Evolutionary conservation across 2,329 filamentous ascomycete species (phyloP), one percentile per base, ranked within the genome.

Genomic region (Bipolaris gigantea): DNA sequence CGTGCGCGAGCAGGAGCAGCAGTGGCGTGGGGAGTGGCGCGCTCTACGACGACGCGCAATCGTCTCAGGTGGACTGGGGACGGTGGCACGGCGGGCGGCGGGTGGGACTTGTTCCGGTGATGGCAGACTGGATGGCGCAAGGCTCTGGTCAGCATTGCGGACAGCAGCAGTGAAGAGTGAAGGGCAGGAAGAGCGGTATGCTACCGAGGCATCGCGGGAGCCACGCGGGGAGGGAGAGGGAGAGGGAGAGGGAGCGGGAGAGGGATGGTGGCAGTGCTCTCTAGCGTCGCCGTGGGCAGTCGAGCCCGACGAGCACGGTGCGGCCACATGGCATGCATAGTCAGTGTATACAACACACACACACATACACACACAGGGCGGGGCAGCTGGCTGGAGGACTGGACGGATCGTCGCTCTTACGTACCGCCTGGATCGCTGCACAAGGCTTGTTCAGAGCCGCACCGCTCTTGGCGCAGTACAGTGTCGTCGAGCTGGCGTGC

Each of bases 141-240:
- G 50, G 54, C 61, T 30, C 55, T 59, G 61, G 66, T 73, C 61
- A 73, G 70, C 69, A 73, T 71, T 59, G 63, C 63, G 69, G 61
- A 63, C 39, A 47, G 55, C 54, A 52, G 51, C 39, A 61, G 48
- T 18, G 34, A n/a, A 39, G 59, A 53, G n/a, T n/a, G n/a, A n/a
- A n/a, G n/a, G n/a, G 56, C 52, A 52, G 55, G 50, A 62, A 66
- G 60, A 63, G 61, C 61, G 57, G 57, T 55, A 43, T 48, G 35
- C 27, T 27, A 49, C 52, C 55, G 48, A 50, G 47, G 48, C 52
- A 50, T 61, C 46, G 54, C 61, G 60, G 46, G 63, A 51, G 47
- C 53, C 56, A 57, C 57, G 62, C 63, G 65, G 63, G 57, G 60
- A 64, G 48, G 56, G n/a, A n/a, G n/a, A n/a, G n/a, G n/a, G n/a